phyloP scores from a whole-genome alignment of 768 basidiomycete genomes.

The Panaeolus papilionaceus region DNA sequence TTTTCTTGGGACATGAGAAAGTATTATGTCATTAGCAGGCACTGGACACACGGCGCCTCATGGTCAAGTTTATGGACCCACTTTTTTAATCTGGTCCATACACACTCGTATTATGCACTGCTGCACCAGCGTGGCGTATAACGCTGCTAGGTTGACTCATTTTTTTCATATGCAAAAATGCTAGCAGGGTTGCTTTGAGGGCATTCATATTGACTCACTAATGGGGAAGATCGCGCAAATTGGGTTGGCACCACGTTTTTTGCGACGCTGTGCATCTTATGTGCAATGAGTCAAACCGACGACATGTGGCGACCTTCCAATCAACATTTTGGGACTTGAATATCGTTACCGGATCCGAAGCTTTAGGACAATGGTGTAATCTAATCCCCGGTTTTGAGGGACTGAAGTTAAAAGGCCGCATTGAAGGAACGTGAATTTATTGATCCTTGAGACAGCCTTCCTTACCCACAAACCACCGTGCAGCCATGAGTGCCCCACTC shows the following conservation, averaged over 20 bases:
- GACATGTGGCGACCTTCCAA: conserved; percentile 3
- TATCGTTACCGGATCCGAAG: not conserved
- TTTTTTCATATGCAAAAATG: no score
- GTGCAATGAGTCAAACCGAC: conserved; percentile 12
- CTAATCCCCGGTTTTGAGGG: not conserved
- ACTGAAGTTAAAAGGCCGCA: not conserved
- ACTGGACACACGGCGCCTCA: conserved; percentile 4
- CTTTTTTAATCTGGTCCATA: not conserved
- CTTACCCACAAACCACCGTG: conserved; percentile 2
- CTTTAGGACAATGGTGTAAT: not conserved
- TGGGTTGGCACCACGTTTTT: not conserved
- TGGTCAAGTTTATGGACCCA: not conserved
- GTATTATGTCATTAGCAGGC: not conserved
- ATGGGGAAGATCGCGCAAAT: conserved; percentile 14
- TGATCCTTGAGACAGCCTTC: not conserved
- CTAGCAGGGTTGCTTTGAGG: not conserved
- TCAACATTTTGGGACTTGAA: not conserved
- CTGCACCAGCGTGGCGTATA: not conserved
- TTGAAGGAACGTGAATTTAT: not conserved
- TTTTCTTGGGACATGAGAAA: not conserved
- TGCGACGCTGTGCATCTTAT: conserved; percentile 1
- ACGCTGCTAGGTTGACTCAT: no score
- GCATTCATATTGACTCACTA: not conserved
- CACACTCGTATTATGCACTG: not conserved
- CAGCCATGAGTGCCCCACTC: conserved; percentile 14